Conservation (phyloP, 768 basidiomycete genomes). For the Suillus variegatus region DNA sequence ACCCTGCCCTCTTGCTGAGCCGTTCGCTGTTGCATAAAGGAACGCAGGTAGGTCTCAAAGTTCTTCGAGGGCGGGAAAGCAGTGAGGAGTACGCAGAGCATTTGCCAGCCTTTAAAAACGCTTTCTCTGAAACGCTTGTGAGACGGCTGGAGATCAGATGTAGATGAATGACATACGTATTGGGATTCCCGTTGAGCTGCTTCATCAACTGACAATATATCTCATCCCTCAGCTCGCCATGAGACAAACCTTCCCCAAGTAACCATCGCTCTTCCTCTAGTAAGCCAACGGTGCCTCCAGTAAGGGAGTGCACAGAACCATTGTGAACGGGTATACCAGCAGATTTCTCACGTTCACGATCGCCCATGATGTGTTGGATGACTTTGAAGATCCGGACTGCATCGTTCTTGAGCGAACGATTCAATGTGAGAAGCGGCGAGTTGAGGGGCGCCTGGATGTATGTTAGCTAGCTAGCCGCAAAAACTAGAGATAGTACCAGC, state of each 20-base stretch:
- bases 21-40: conserved; percentile 76
- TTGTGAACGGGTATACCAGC: conserved; percentile 49
- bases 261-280: conserved; percentile 90
- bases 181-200: conserved; percentile 83
- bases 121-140: conserved; percentile 58
- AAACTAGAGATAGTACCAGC: conserved; percentile 30
- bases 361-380: conserved; percentile 92
- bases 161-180: conserved; percentile 51
- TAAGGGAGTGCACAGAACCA: conserved; percentile 46
- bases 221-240: conserved; percentile 89
- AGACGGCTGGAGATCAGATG: background rate
- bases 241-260: conserved; percentile 72
- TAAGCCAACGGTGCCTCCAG: conserved; percentile 45
- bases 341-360: conserved; percentile 72
- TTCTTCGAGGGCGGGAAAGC: conserved; percentile 94
- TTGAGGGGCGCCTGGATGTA: conserved; percentile 55
- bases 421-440: conserved; percentile 74
- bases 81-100: conserved; percentile 86
- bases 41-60: conserved; percentile 80
- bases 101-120: conserved; percentile 89
- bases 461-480: background rate
- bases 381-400: conserved; percentile 87
- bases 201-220: conserved; percentile 94
- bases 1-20: conserved; percentile 72
- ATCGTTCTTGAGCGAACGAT: conserved; percentile 66